Percentiles rank a stretch among this genome's conserved stretches.
These are phyloP conservation scores for Thermothielavioides terrestris DNA, from an alignment of 495 filamentous ascomycete species.

Conservation along the genomic window DNA sequence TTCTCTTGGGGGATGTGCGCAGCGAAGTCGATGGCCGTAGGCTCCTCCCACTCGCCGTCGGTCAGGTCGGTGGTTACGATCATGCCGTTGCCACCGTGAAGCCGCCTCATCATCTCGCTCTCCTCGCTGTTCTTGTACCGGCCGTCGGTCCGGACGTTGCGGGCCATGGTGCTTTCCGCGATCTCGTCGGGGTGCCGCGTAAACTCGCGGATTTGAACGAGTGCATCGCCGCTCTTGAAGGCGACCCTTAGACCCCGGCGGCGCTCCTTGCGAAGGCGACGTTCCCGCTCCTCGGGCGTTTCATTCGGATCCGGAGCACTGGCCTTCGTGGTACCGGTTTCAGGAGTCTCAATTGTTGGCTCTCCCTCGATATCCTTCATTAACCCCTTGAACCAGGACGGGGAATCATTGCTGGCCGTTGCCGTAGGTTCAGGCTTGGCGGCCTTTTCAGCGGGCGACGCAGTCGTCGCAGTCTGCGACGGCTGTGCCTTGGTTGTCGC, in stretches of 20 bases:
- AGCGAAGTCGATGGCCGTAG: slow-evolving; percentile 45
- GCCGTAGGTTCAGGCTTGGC: slow-evolving; percentile 15
- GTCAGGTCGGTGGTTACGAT: slow-evolving; percentile 36
- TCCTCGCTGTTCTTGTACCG: slow-evolving; percentile 39
- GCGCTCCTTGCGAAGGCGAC: slow-evolving; percentile 69
- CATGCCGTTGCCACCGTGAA: slow-evolving; percentile 31
- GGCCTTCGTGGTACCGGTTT: slow-evolving; percentile 25
- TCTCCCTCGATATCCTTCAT: slow-evolving; percentile 58
- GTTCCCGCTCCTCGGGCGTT: slow-evolving; percentile 64
- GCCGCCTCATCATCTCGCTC: slow-evolving; percentile 67
- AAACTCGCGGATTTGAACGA: slow-evolving; percentile 66
- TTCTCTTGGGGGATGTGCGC: slow-evolving; percentile 40
- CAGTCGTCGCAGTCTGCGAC: background rate
- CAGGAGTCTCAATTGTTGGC: slow-evolving; percentile 35
- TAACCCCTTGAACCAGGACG: slow-evolving; percentile 27
- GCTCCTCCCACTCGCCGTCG: slow-evolving; percentile 40
- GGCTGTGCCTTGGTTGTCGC: slow-evolving; percentile 20
- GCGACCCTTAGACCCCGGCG: slow-evolving; percentile 59
- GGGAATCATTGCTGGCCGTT: slow-evolving; percentile 11
- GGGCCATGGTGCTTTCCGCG: slow-evolving; percentile 52
- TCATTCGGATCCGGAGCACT: slow-evolving; percentile 50
- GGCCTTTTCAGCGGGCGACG: slow-evolving; percentile 8
- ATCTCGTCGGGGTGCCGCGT: slow-evolving; percentile 77
- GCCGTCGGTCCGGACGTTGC: slow-evolving; percentile 57
- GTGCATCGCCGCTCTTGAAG: slow-evolving; percentile 57